Conservation (phyloP, 2,329 filamentous ascomycete species). For the Diaporthe vexans region DNA sequence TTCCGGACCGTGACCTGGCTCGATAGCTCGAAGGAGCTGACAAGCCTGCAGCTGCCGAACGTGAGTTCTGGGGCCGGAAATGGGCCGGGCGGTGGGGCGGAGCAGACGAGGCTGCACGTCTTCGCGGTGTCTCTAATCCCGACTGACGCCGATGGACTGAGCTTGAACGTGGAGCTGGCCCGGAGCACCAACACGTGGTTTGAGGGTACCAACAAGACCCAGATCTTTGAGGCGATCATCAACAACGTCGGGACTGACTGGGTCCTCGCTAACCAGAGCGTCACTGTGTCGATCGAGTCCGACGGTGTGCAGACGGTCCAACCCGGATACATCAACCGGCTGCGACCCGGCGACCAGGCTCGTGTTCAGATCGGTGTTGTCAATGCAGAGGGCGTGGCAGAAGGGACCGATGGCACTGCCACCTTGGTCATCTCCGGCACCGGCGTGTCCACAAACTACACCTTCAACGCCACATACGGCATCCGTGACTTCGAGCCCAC, state of each 20-base stretch:
- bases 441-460: conserved; percentile 24
- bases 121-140: conserved; percentile 37
- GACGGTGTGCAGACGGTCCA: conserved; percentile 36
- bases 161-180: conserved; percentile 35
- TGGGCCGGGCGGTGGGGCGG: conserved; percentile 26
- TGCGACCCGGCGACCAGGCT: conserved; percentile 40
- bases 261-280: conserved; percentile 39
- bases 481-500: conserved; percentile 39
- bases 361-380: conserved; percentile 39
- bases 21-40: conserved; percentile 42
- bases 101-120: conserved; percentile 38
- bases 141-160: neutral
- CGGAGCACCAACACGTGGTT: conserved; percentile 40
- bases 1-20: conserved; percentile 43
- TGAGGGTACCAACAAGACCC: conserved; percentile 40
- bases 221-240: conserved; percentile 39
- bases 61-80: conserved; percentile 25
- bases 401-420: conserved; percentile 35
- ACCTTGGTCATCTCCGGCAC: conserved; percentile 35
- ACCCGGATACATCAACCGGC: conserved; percentile 39
- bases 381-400: conserved; percentile 26
- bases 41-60: conserved; percentile 41
- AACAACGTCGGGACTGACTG: conserved; percentile 39
- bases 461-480: conserved; percentile 40
- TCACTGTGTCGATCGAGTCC: conserved; percentile 37